phyloP scores from a whole-genome alignment of 352 stramenopile genomes.

The Globisporangium ultimum region DNA sequence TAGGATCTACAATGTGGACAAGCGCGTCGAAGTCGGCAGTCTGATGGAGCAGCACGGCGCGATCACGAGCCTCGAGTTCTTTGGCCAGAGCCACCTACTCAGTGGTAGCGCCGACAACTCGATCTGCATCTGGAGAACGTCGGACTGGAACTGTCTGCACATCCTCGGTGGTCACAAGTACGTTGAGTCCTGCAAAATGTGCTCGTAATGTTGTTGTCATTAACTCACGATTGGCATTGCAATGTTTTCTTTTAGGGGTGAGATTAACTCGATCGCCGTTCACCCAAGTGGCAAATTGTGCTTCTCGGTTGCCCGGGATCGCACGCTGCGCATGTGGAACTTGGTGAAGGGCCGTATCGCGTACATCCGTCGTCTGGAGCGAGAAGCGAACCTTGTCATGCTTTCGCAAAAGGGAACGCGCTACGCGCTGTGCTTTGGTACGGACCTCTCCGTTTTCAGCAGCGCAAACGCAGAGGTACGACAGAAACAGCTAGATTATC shows the following conservation, averaged over 20 bases:
- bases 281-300: slow-evolving; percentile 88
- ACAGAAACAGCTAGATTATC: slow-evolving; percentile 1
- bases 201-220: not conserved
- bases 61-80: slow-evolving; percentile 86
- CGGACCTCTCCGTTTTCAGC: slow-evolving; percentile 75
- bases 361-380: slow-evolving; percentile 83
- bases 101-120: slow-evolving; percentile 86
- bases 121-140: slow-evolving; percentile 89
- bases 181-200: not conserved
- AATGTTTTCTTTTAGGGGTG: slow-evolving; percentile 29
- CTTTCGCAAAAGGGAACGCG: slow-evolving; percentile 72
- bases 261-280: slow-evolving; percentile 83
- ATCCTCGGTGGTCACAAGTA: slow-evolving; percentile 88
- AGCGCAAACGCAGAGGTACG: slow-evolving; percentile 65
- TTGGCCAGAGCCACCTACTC: slow-evolving; percentile 82
- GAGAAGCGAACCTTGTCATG: slow-evolving; percentile 70
- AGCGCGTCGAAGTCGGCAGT: slow-evolving; percentile 82
- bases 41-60: slow-evolving; percentile 86
- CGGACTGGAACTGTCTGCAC: slow-evolving; percentile 88
- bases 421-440: slow-evolving; percentile 71
- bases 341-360: slow-evolving; percentile 86
- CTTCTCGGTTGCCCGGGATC: slow-evolving; percentile 80
- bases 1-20: slow-evolving; percentile 88
- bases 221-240: not conserved
- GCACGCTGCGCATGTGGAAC: slow-evolving; percentile 90